phyloP scores from a whole-genome alignment of 2,329 filamentous ascomycete genomes.

The Aureobasidium subglaciale region DNA sequence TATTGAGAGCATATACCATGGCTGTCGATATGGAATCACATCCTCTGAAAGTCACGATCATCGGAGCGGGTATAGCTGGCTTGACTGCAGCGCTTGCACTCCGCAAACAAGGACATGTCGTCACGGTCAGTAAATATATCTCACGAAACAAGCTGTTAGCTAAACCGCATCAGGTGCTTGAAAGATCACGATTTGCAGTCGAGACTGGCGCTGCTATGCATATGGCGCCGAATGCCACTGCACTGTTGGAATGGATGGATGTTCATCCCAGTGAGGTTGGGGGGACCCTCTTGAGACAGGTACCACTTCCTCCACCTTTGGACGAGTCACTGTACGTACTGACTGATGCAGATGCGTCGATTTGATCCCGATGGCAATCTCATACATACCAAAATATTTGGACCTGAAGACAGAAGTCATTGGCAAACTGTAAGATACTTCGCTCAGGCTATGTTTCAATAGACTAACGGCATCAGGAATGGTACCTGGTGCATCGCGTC shows the following conservation, averaged over 20 bases:
- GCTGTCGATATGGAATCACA: not conserved
- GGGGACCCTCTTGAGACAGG: constrained; percentile 3
- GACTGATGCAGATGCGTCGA: constrained; percentile 2
- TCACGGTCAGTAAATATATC: not conserved
- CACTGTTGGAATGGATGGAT: constrained; percentile 9
- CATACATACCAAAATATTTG: not conserved
- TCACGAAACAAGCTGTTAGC: no score
- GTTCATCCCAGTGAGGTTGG: constrained; percentile 8
- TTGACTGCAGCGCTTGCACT: constrained; percentile 15
- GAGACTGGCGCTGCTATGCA: constrained; percentile 13
- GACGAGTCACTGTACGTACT: not conserved
- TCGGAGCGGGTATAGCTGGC: constrained; percentile 16
- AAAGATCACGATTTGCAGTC: constrained; percentile 9
- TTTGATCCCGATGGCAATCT: not conserved
- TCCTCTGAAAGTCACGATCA: constrained; percentile 14
- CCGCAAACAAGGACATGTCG: constrained; percentile 13
- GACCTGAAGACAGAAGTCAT: not conserved
- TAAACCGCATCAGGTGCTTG: constrained; percentile 9
- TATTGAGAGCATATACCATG: not conserved
- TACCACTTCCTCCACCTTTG: not conserved
- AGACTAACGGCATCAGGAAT: constrained; percentile 1
- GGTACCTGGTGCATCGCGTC: constrained; percentile 8
- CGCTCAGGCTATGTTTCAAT: not conserved
- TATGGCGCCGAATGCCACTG: constrained; percentile 12
- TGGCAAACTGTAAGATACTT: not conserved